Base-by-base conservation (phyloP, 257 asterid genomes). In the Solanum verrucosum region DNA sequence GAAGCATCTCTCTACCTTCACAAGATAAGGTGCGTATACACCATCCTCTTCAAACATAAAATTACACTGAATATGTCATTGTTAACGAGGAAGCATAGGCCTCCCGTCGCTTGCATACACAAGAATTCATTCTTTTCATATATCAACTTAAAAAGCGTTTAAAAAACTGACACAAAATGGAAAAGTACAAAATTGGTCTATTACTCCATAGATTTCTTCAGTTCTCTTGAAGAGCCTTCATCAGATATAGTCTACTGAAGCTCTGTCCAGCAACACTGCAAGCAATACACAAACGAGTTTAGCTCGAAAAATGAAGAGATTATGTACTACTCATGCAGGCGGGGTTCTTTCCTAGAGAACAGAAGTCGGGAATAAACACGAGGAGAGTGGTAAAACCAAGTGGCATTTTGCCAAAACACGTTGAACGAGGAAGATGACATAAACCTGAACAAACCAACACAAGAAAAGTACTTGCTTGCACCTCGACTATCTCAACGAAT, bases 261-360 rank as follows among this genome's bases (percentile, higher is more conserved):
- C 96, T 97, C 91, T 95, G 99, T 83, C 98, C 98, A 9, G 98
- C 95, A 91, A 96, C 98, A 63, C 98, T 95, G 98, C 90, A 90
- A 85, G 7, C 23, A 35, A 60, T 35, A 40, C 33, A 37, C 1
- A 38, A n/a, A 79, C 18, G 23, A 27, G 25, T 79, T 79, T 56
- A 79, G 67, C 83, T 37, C 10, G 2, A 37, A 34, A 59, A 37
- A 35, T 10, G 37, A 70, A 7, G 77, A 21, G n/a, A 70, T 65
- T 65, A 65, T 11, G 72, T 65, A 11, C 15, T 65, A n/a, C 16
- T 65, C 18, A 65, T 65, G 34, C 72, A 25, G 8, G 6, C 4
- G 34, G 72, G 8, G 5, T 31, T 5, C 40, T 15, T 71, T 16
- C 42, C 23, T 27, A 13, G 35, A 29, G 0, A 68, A 25, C 37